These are phyloP conservation scores for Powellomyces hirtus DNA, from an alignment of 192 early-diverging fungal species.

Conservation along the genomic window DNA sequence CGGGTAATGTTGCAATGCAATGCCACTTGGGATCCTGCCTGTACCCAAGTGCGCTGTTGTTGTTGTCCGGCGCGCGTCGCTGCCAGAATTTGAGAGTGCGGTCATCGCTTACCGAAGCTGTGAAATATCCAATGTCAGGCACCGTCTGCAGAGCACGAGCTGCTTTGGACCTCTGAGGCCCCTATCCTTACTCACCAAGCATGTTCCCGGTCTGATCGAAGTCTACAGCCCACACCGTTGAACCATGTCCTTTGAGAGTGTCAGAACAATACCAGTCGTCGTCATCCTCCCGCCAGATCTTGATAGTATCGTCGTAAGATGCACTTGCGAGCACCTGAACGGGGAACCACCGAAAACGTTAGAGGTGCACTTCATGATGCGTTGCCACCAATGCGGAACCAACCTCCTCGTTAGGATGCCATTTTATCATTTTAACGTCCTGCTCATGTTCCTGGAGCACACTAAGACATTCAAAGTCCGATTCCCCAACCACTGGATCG, in stretches of 20 bases:
- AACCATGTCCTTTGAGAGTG: constrained; percentile 78
- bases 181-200: constrained; percentile 23
- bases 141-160: no score
- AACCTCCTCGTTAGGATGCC: constrained; percentile 85
- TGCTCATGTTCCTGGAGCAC: constrained; percentile 95
- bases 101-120: constrained; percentile 86
- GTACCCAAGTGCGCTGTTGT: constrained; percentile 44
- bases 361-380: no score
- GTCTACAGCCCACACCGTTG: constrained; percentile 92
- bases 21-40: constrained; percentile 65
- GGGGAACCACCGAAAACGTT: background rate
- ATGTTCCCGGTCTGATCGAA: constrained; percentile 60
- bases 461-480: constrained; percentile 93
- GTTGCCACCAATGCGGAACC: no score
- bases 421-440: constrained; percentile 92
- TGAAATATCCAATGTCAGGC: no score
- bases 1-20: constrained; percentile 62
- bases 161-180: no score
- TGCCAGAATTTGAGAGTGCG: constrained; percentile 80
- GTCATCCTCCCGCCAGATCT: constrained; percentile 90
- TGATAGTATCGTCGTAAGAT: constrained; percentile 92
- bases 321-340: constrained; percentile 75
- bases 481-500: constrained; percentile 63
- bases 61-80: constrained; percentile 27
- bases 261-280: constrained; percentile 96